These are phyloP conservation scores for Hygrophorus pudorinus DNA, from an alignment of 768 basidiomycete species.

Conservation along the genomic window DNA sequence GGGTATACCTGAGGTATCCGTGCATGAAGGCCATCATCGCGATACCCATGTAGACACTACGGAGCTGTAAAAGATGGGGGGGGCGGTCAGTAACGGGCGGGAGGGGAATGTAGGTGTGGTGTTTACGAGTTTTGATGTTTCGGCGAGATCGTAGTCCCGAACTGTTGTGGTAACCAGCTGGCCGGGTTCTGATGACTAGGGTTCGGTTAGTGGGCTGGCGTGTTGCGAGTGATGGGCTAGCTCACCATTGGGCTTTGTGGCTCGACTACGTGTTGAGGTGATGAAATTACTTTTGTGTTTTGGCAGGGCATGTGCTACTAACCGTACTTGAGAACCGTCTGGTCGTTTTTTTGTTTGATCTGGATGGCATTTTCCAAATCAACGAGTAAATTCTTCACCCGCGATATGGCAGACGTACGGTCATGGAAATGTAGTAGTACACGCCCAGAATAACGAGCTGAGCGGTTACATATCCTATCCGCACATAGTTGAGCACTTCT, in stretches of 20 bases:
- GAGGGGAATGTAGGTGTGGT: not conserved
- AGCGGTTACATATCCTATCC: slow-evolving; percentile 69
- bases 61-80: slow-evolving; percentile 31
- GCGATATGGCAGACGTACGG: slow-evolving; percentile 36
- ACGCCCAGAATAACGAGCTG: slow-evolving; percentile 62
- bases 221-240: slow-evolving; percentile 4
- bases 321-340: slow-evolving; percentile 94
- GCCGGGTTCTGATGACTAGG: slow-evolving; percentile 53
- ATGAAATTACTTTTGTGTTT: slow-evolving; percentile 2
- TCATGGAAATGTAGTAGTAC: slow-evolving; percentile 74
- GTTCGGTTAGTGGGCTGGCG: not conserved
- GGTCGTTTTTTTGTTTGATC: slow-evolving; percentile 94
- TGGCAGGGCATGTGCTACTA: not conserved
- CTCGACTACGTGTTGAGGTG: slow-evolving; percentile 52
- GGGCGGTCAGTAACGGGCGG: not conserved
- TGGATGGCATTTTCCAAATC: slow-evolving; percentile 21
- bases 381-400: not conserved
- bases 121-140: slow-evolving; percentile 73
- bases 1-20: slow-evolving; percentile 89
- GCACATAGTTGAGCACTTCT: slow-evolving; percentile 68
- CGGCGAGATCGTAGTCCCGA: slow-evolving; percentile 85
- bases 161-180: slow-evolving; percentile 85
- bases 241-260: slow-evolving; percentile 64
- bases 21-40: slow-evolving; percentile 92
- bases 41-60: slow-evolving; percentile 59